These are phyloP conservation scores for Populus alba DNA, from an alignment of 345 rosid species.

Conservation along the genomic window DNA sequence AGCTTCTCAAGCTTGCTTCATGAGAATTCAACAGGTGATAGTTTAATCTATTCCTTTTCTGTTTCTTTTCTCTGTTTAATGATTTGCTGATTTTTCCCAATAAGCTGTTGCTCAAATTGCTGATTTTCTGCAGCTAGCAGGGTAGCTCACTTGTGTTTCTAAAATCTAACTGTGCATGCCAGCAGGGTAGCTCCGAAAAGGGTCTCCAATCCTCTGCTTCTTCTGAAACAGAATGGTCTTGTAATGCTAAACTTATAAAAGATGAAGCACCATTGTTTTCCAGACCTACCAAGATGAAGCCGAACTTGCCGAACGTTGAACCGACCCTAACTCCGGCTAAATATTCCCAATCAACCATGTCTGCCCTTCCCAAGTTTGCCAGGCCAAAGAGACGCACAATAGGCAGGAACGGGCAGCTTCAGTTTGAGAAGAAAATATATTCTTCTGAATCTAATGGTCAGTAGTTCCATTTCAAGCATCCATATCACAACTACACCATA, in stretches of 20 bases:
- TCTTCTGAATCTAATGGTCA: slow-evolving; percentile 28
- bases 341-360: slow-evolving; percentile 22
- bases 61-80: background rate
- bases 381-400: slow-evolving; percentile 29
- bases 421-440: slow-evolving; percentile 9
- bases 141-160: too few species aligned
- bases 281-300: slow-evolving; percentile 31
- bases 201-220: background rate
- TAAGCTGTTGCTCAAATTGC: too few species aligned
- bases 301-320: slow-evolving; percentile 7
- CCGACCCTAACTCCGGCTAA: slow-evolving; percentile 12
- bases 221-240: too few species aligned
- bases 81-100: too few species aligned
- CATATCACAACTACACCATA: too few species aligned
- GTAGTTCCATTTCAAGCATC: background rate
- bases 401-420: slow-evolving; percentile 6
- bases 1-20: slow-evolving; percentile 57
- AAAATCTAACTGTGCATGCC: background rate
- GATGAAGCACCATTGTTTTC: slow-evolving; percentile 47
- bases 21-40: slow-evolving; percentile 61
- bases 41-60: background rate
- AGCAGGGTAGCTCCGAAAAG: background rate
- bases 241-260: too few species aligned
- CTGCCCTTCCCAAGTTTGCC: slow-evolving; percentile 48
- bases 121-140: too few species aligned